Evolutionary conservation across 2,329 filamentous ascomycete genomes (phyloP).

Genomic region (Cordyceps sp.): DNA sequence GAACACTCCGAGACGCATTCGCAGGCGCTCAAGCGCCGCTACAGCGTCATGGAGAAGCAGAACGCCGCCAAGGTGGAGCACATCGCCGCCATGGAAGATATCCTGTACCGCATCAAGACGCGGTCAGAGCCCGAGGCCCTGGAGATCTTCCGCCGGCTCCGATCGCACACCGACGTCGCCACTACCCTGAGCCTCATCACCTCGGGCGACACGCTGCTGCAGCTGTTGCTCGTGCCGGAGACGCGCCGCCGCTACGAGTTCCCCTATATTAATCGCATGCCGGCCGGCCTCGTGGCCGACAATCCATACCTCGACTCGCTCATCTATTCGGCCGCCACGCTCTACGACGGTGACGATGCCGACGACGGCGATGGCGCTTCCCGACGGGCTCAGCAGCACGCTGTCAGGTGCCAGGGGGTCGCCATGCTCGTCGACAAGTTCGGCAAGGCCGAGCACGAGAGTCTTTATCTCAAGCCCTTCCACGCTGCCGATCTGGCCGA

Average conservation of each 20-base stretch:
- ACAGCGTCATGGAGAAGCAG: conserved; percentile 1
- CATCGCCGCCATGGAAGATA: too few relatives aligned
- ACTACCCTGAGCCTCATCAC: conserved; percentile 16
- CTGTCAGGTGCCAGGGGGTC: too few relatives aligned
- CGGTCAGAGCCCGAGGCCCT: conserved; percentile 14
- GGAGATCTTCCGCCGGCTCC: conserved; percentile 17
- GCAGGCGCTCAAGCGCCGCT: conserved; percentile 6
- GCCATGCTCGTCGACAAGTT: too few relatives aligned
- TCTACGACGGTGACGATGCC: neutral
- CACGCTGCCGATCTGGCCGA: conserved; percentile 17
- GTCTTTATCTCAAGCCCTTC: conserved; percentile 18
- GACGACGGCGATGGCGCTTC: neutral
- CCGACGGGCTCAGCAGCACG: neutral
- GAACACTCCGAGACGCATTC: conserved; percentile 6
- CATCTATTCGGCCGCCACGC: conserved; percentile 9
- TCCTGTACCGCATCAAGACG: conserved; percentile 4
- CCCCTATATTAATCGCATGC: conserved; percentile 14
- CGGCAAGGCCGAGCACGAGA: conserved; percentile 1
- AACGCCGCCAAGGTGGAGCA: conserved; percentile 6
- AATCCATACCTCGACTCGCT: conserved; percentile 12
- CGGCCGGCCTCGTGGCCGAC: conserved; percentile 2
- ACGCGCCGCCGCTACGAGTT: conserved; percentile 21
- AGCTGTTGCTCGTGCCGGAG: conserved; percentile 20
- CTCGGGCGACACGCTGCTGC: conserved; percentile 19
- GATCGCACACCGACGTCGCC: conserved; percentile 13